Conservation (phyloP, 805 yeast species). For the Phaffomyces antillensis region DNA sequence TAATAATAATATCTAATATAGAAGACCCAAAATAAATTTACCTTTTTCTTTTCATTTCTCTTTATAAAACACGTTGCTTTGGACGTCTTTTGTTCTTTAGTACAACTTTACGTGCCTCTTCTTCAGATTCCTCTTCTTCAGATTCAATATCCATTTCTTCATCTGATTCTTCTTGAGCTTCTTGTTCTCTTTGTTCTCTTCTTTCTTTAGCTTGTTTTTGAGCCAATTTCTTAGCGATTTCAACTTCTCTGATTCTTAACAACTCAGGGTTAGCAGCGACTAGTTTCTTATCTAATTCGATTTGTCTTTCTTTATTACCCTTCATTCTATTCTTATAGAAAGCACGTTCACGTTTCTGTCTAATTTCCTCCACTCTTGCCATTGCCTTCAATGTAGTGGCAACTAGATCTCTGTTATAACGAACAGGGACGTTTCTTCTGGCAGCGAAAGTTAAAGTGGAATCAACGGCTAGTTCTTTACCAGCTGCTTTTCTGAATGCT, state of each 20-base stretch:
- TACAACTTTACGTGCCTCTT: conserved; percentile 39
- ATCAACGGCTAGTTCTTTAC: conserved; percentile 96
- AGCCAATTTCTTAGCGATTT: conserved; percentile 69
- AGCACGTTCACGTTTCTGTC: conserved; percentile 94
- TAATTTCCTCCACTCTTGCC: conserved; percentile 92
- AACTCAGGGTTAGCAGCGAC: conserved; percentile 86
- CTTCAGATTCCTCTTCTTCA: conserved; percentile 35
- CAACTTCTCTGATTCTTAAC: conserved; percentile 89
- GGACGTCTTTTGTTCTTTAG: conserved; percentile 26
- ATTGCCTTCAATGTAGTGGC: conserved; percentile 91
- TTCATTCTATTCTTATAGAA: conserved; percentile 99
- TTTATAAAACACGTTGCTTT: conserved; percentile 14
- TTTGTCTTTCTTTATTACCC: conserved; percentile 85
- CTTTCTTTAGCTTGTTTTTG: conserved; percentile 55
- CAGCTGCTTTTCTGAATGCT: conserved; percentile 98
- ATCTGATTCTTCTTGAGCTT: conserved; percentile 35
- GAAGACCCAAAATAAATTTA: neutral
- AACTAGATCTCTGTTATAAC: conserved; percentile 95
- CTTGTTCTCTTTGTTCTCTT: conserved; percentile 33
- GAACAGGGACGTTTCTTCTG: conserved; percentile 95
- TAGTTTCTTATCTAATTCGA: conserved; percentile 79
- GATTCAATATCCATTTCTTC: conserved; percentile 58
- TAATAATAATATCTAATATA: neutral
- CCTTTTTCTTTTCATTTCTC: neutral
- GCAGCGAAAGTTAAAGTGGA: conserved; percentile 94